Conservation (phyloP, 306 rosid genomes). For the Dryas drummondii region DNA sequence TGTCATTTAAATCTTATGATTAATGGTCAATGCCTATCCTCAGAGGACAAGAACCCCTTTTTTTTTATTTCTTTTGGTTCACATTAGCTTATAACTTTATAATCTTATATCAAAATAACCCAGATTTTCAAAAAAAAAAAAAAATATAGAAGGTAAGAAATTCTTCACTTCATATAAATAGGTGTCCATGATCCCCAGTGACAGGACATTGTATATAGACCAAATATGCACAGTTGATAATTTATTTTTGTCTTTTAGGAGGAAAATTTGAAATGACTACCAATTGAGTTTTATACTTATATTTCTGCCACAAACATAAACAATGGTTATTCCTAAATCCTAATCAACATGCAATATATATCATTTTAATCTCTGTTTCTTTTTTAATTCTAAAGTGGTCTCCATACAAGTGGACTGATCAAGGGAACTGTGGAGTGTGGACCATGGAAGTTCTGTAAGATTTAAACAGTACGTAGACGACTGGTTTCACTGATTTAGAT, state of each 20-base stretch:
- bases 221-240: neutral
- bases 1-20: neutral
- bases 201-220: neutral
- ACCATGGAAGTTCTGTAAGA: neutral
- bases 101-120: constrained; percentile 5
- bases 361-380: too few relatives aligned
- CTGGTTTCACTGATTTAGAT: constrained; percentile 6
- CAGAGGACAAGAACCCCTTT: neutral
- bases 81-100: neutral
- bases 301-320: too few relatives aligned
- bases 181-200: neutral
- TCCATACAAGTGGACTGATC: neutral
- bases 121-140: too few relatives aligned
- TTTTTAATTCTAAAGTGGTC: neutral
- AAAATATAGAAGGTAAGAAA: neutral
- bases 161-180: neutral
- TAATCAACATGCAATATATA: too few relatives aligned
- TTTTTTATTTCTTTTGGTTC: neutral
- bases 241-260: neutral
- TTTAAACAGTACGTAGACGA: neutral
- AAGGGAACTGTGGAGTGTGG: neutral
- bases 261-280: neutral
- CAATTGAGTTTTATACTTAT: too few relatives aligned
- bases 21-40: neutral
- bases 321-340: too few relatives aligned